A percentile compares a stretch with the other conserved stretches of the same genome.
Conservation (phyloP, 1,139 yeast genomes). For the Suhomyces wounanorum region DNA sequence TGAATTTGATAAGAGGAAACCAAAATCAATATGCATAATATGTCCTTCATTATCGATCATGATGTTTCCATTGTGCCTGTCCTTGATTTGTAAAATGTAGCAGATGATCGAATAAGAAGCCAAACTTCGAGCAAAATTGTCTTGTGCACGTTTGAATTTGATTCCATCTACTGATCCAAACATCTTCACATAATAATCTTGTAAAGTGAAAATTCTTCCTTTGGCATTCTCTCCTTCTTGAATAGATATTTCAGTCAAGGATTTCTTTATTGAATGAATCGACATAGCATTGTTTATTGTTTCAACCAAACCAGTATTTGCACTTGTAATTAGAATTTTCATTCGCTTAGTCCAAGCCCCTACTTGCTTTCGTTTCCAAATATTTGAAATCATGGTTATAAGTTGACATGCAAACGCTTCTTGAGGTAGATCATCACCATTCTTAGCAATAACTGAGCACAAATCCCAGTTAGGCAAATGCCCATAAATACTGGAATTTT, state of each 20-base stretch:
- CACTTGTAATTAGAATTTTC: slow-evolving; percentile 89
- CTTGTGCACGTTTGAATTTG: slow-evolving; percentile 70
- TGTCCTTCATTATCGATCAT: slow-evolving; percentile 95
- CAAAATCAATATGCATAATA: slow-evolving; percentile 93
- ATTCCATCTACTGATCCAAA: slow-evolving; percentile 63
- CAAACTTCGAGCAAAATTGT: slow-evolving; percentile 77
- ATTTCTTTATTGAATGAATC: slow-evolving; percentile 89
- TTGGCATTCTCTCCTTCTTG: slow-evolving; percentile 64
- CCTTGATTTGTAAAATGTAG: slow-evolving; percentile 87
- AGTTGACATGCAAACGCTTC: slow-evolving; percentile 97
- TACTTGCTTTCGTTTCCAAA: slow-evolving; percentile 65
- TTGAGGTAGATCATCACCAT: slow-evolving; percentile 93
- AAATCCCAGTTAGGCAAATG: slow-evolving; percentile 91
- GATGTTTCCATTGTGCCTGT: slow-evolving; percentile 94
- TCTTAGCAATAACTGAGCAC: slow-evolving; percentile 91
- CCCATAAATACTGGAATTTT: slow-evolving; percentile 76
- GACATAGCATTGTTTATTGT: slow-evolving; percentile 94
- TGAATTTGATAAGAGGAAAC: slow-evolving; percentile 85
- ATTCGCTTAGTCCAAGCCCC: slow-evolving; percentile 89
- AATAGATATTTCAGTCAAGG: slow-evolving; percentile 75
- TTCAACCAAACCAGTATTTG: slow-evolving; percentile 88
- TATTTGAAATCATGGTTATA: slow-evolving; percentile 78
- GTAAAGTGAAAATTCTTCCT: slow-evolving; percentile 68
- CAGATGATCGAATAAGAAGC: slow-evolving; percentile 90
- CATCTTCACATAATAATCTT: slow-evolving; percentile 73